Evolutionary conservation across 2,329 filamentous ascomycete genomes (phyloP), one percentile per base, ranked within the genome.

Genomic region (Epichloe baconii): DNA sequence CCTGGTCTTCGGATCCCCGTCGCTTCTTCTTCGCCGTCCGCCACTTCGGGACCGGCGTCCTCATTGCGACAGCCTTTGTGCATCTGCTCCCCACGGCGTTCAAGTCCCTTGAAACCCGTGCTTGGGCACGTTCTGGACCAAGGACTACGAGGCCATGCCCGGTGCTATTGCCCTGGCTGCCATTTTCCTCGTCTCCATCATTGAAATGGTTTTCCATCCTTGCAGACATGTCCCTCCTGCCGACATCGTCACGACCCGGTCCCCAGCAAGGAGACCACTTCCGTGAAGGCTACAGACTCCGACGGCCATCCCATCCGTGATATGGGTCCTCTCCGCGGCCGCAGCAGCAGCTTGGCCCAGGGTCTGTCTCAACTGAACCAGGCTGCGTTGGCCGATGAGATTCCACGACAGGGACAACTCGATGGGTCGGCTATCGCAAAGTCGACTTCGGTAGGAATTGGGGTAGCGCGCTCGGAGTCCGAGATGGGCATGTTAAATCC

Each of bases 161-260:
- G 88, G 88, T 4, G 77, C 89, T 48, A 82, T 94, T 52, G 83
- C 87, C 47, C 88, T 95, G 79, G 71, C 81, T 11, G 82, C 85
- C 31, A 86, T 88, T 38, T 76, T 94, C 58, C 73, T 86, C 10
- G 88, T 95, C 6, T 85, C 91, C 10, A 75, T 83, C 11, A 76
- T 96, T 54, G 90, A 96, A 66, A 95, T 82, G 77, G 68, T 77
- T 26, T 78, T 82, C 52, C 71, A 72, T 41, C 72, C 72, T 0
- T 65, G 66, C 15, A 63, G 68, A 15, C 66, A 64, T 48, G 53
- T 62, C 12, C 56, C 57, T 0, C 55, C 62, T 2, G 52, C 55
- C 38, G 48, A 47, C 15, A 41, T 53, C 35, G 47, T 43, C 5
- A 17, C 26, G 26, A 8, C 45, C 17, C 43, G 47, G 15, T 6